Evolutionary conservation across 257 asterid genomes (phyloP).

Genomic region (Nicotiana obtusifolia): DNA sequence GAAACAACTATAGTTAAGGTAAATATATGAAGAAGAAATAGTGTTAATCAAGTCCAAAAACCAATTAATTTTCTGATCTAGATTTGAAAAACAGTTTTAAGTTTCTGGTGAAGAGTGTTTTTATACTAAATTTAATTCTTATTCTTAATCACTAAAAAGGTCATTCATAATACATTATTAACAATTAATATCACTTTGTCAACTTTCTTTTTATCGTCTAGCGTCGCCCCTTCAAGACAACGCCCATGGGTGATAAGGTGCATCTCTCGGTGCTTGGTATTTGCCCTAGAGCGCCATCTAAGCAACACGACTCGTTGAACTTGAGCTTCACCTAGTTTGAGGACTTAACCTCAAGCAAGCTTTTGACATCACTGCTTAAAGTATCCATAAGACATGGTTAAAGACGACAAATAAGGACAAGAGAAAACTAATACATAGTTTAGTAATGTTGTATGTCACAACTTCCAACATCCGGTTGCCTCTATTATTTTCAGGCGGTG

Average conservation of each 20-base stretch:
- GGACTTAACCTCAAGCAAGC: background rate
- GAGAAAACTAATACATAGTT: too few species aligned
- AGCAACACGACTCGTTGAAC: background rate
- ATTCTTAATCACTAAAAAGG: background rate
- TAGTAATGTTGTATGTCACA: too few species aligned
- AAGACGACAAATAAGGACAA: too few species aligned
- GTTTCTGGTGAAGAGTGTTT: background rate
- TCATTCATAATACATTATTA: background rate
- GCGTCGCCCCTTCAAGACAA: background rate
- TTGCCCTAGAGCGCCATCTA: background rate
- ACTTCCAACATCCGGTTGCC: too few species aligned
- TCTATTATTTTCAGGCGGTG: too few species aligned
- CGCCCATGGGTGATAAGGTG: background rate
- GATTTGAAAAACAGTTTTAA: background rate
- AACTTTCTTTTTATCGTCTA: background rate
- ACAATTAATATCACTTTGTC: background rate
- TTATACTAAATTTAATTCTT: background rate
- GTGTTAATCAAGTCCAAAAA: background rate
- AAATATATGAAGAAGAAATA: background rate
- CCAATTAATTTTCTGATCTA: background rate
- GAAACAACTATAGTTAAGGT: background rate
- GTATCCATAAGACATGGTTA: too few species aligned
- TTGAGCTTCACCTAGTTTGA: background rate
- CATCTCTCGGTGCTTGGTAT: background rate
- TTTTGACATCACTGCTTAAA: background rate